Evolutionary conservation across 2,329 filamentous ascomycete species (phyloP), one percentile per base, ranked within the genome.

Genomic region (Rhexocercosporidium sp.): DNA sequence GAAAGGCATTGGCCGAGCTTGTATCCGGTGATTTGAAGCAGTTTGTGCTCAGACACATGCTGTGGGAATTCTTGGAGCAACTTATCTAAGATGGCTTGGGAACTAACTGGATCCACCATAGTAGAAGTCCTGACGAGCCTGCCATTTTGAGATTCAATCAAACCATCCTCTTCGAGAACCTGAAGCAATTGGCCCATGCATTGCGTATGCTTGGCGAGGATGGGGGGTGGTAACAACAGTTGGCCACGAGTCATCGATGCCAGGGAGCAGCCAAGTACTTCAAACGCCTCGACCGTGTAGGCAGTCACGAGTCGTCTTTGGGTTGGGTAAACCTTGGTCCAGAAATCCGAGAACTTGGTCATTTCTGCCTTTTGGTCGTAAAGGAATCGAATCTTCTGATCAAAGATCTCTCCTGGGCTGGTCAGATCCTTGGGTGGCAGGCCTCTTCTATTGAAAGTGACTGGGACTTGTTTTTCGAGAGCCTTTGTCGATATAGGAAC

Each of bases 241-340:
- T 72, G 67, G 7, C 76, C 78, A 3, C 63, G 8, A 4, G 29
- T 5, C 0, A 78, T 25, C 1, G 22, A 5, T 3, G 12, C 22
- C 1, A 80, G 53, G 14, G 74, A 61, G 51, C 74, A 78, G 2
- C 76, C 78, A 0, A 80, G 65, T 1, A 65, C 39, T 4, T 62
- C 22, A 49, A 80, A 80, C 0, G 77, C 78, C 41, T 78, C 75
- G 0, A 75, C 63, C 1, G 77, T 70, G 44, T 81, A 81, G 1
- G 74, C 72, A 1, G 78, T 41, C 3, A 80, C 73, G 1, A 81
- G 72, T 0, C 71, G 53, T 1, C 66, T 66, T 53, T 80, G 77
- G 0, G 69, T 27, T 0, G 77, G 76, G n/a, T 75, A 77, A 0
- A 76, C 73, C 1, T 74, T 37, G 0, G 49, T 59, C 64, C 71